Base-by-base conservation (phyloP, 768 basidiomycete genomes). In the Kwoniella mangroviensis region DNA sequence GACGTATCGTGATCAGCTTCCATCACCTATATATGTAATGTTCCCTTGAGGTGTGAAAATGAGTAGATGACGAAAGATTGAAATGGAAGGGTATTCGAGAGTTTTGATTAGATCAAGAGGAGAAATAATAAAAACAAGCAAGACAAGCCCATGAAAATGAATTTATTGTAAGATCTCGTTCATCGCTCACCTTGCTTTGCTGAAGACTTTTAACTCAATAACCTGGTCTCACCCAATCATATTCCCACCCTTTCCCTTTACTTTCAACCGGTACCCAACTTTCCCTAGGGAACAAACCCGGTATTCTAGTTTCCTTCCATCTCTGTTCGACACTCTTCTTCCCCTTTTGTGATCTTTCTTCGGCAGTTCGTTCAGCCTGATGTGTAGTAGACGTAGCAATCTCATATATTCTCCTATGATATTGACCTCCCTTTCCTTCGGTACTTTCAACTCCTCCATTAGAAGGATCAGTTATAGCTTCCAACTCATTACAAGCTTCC, bases 231-330 rank as follows among this genome's bases (percentile, higher is more conserved):
- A 87, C 91, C 89, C 90, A 95, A n/a, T 90, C 88, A 78, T 94
- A 91, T 63, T 89, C 89, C 94, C 94, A 96, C 3, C 93, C 92
- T 53, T 86, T 86, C 65, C 87, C 88, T 26, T 91, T 87, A 2
- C 92, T 94, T 79, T 96, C 94, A 4, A 91, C 88, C 54, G 95
- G 94, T 57, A 92, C 86, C 73, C 89, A 88, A 79, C 93, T 80
- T 81, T 98, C 94, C 70, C 95, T 87, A 69, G 95, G 95, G 84
- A 95, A 92, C 45, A 96, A 82, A 6, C 84, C 84, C 42, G 83
- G 81, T 26, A 85, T 70, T 58, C 83, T 75, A 40, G 91, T 89
- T 82, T 95, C 92, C 75, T 90, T 83, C 13, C 88, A 89, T 77
- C 88, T 87, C 79, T 87, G 86, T 83, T 93, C 91, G 21, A 88